Evolutionary conservation across 164 flowering plant species (phyloP).

Genomic region (Kalanchoe fedtschenkoi): DNA sequence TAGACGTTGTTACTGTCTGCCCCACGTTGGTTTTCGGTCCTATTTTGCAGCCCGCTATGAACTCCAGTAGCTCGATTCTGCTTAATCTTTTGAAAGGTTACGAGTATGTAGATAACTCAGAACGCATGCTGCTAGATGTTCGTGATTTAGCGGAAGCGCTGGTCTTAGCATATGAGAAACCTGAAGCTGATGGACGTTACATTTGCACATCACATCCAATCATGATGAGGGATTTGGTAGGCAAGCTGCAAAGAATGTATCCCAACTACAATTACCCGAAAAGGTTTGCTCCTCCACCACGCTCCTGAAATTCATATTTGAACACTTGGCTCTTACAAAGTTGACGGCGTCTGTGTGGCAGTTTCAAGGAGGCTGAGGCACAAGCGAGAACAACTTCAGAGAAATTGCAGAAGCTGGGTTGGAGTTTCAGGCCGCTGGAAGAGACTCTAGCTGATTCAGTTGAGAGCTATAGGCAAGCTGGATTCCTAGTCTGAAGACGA

Average conservation of each 20-base stretch:
- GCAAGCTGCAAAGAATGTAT: constrained; percentile 27
- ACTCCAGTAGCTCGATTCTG: constrained; percentile 11
- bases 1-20: constrained; percentile 11
- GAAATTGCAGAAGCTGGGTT: constrained; percentile 46
- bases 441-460: constrained; percentile 38
- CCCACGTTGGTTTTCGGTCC: constrained; percentile 15
- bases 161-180: constrained; percentile 30
- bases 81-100: constrained; percentile 8
- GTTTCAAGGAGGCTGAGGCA: constrained; percentile 15
- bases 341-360: too few relatives aligned
- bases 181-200: constrained; percentile 50
- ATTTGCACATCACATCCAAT: constrained; percentile 27
- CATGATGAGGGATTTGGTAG: constrained; percentile 20
- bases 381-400: constrained; percentile 22
- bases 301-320: not conserved
- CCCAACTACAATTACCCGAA: constrained; percentile 37
- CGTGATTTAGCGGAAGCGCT: constrained; percentile 50
- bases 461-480: constrained; percentile 21
- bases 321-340: not conserved
- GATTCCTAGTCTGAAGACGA: constrained; percentile 18
- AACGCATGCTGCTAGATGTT: constrained; percentile 30
- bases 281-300: constrained; percentile 16
- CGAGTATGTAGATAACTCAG: constrained; percentile 17
- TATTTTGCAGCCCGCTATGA: constrained; percentile 13
- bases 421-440: constrained; percentile 38